These are phyloP conservation scores for Huntiella omanensis DNA, from an alignment of 2,329 filamentous ascomycete species.

Conservation along the genomic window DNA sequence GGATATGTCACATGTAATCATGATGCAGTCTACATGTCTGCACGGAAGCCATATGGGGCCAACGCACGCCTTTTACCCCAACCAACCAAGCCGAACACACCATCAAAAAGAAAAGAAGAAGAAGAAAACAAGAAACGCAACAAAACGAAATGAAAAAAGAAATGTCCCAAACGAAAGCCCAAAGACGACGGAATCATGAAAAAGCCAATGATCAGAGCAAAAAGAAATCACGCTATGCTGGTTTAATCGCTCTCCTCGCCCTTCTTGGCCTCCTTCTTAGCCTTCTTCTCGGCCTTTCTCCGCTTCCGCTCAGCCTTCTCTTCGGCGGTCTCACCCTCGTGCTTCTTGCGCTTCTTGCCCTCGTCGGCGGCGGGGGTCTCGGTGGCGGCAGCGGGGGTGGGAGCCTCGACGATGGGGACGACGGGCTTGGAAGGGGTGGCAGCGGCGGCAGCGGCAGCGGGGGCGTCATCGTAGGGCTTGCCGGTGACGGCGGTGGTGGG, in stretches of 20 bases:
- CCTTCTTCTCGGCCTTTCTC: slow-evolving; percentile 41
- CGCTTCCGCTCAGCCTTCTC: slow-evolving; percentile 44
- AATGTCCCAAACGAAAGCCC: background rate
- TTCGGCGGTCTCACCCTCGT: slow-evolving; percentile 56
- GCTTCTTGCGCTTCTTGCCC: slow-evolving; percentile 60
- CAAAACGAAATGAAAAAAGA: slow-evolving; percentile 2
- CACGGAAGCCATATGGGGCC: too few species aligned
- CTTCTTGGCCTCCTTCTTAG: slow-evolving; percentile 37
- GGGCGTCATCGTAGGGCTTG: slow-evolving; percentile 25
- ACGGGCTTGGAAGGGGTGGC: slow-evolving; percentile 16
- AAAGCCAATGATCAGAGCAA: background rate
- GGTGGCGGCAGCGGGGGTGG: slow-evolving; percentile 20
- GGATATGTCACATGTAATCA: too few species aligned
- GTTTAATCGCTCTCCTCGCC: slow-evolving; percentile 33
- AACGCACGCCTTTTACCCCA: background rate
- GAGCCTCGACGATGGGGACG: slow-evolving; percentile 20
- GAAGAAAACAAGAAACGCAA: background rate
- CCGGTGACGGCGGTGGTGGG: slow-evolving; percentile 27
- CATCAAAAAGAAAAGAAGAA: slow-evolving; percentile 3
- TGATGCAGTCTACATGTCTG: too few species aligned
- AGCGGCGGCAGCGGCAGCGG: slow-evolving; percentile 21
- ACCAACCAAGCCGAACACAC: background rate
- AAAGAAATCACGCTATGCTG: background rate
- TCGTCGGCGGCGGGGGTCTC: slow-evolving; percentile 31
- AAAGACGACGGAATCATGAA: slow-evolving; percentile 1